Evolutionary conservation across 345 rosid species (phyloP).

Genomic region (Camelina sativa): DNA sequence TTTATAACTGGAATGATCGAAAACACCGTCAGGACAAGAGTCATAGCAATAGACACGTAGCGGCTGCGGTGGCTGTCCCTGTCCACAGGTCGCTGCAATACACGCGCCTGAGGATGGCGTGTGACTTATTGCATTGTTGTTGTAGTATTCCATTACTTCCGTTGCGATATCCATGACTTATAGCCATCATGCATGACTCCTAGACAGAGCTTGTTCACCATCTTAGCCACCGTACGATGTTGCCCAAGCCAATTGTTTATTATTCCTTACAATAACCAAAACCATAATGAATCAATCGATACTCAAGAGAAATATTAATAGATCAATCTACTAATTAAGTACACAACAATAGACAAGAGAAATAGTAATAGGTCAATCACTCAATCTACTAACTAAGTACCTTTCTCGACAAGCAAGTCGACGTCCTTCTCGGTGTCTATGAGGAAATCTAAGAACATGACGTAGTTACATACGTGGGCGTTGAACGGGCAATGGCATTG

Average conservation of each 20-base stretch:
- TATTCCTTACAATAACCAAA: neutral
- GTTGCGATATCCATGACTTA: neutral
- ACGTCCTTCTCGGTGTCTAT: constrained; percentile 21
- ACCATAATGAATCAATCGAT: neutral
- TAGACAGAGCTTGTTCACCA: constrained; percentile 11
- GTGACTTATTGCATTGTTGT: neutral
- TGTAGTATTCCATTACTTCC: neutral
- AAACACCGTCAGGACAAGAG: constrained; percentile 20
- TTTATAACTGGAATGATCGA: neutral
- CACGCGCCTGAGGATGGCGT: constrained; percentile 15
- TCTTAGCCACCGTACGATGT: constrained; percentile 6
- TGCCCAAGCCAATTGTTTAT: constrained; percentile 21
- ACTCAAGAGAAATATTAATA: too few species aligned
- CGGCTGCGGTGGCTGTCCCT: constrained; percentile 17
- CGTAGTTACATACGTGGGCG: neutral
- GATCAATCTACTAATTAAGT: too few species aligned
- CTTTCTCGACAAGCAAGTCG: constrained; percentile 29
- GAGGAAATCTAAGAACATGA: constrained; percentile 31
- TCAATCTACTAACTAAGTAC: neutral
- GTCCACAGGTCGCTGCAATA: constrained; percentile 41
- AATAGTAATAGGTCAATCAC: too few species aligned
- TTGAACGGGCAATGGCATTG: neutral
- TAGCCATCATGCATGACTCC: neutral
- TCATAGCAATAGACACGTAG: constrained; percentile 3
- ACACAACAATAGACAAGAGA: neutral